Percentiles rank a stretch among this genome's conserved stretches.
These are phyloP conservation scores for Austroboletus eburneus DNA, from an alignment of 768 basidiomycete species.

Conservation along the genomic window DNA sequence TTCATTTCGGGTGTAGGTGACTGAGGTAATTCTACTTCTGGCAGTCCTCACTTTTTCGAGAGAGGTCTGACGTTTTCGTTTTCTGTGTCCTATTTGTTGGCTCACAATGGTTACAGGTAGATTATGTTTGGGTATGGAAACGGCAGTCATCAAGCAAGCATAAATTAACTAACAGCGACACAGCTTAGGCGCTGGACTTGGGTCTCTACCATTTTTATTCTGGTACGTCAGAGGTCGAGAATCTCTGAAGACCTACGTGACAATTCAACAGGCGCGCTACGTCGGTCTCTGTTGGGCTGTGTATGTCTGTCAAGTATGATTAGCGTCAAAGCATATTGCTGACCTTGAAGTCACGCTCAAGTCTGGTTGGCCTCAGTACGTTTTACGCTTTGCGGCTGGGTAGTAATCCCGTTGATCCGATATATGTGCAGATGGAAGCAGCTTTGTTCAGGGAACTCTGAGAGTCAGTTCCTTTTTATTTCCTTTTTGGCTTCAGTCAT, in stretches of 20 bases:
- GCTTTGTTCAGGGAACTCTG: neutral
- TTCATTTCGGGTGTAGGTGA: too few species aligned
- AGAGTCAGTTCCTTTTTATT: neutral
- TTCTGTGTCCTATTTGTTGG: too few species aligned
- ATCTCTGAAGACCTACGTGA: too few species aligned
- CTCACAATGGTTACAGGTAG: too few species aligned
- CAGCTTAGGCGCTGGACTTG: neutral
- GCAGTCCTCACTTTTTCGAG: too few species aligned
- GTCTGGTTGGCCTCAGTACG: neutral
- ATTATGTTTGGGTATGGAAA: too few species aligned
- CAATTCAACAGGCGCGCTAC: neutral
- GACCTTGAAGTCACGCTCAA: neutral
- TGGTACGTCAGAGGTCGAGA: neutral
- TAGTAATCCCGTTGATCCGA: neutral
- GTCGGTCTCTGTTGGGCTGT: neutral
- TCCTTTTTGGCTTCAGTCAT: neutral
- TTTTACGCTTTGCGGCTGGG: neutral
- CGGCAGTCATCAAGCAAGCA: too few species aligned
- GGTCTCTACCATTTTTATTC: neutral
- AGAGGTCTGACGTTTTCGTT: too few species aligned
- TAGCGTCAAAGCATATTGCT: neutral
- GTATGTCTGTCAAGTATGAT: neutral
- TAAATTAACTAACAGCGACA: neutral
- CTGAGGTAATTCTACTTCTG: too few species aligned
- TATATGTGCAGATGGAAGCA: neutral